Conservation (phyloP, 2,329 filamentous ascomycete genomes). For the Phyllosticta citrichinensis region DNA sequence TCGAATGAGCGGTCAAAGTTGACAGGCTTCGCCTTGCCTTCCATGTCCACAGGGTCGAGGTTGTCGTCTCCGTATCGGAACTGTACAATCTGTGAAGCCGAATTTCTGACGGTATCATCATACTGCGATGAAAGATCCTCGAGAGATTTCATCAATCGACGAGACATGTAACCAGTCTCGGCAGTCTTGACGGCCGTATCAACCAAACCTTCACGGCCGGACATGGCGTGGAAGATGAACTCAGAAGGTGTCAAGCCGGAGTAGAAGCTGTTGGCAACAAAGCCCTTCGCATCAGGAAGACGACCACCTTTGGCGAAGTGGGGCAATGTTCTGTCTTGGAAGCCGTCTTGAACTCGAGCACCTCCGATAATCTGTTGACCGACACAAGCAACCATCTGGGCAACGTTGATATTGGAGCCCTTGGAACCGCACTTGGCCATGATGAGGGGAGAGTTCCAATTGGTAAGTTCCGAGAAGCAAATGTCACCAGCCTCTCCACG, state of each 20-base stretch:
- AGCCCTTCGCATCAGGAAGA: constrained; percentile 90
- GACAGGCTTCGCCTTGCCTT: constrained; percentile 83
- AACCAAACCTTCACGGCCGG: constrained; percentile 93
- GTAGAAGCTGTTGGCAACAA: constrained; percentile 96
- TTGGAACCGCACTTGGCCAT: constrained; percentile 98
- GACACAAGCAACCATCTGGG: constrained; percentile 96
- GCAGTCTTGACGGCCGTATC: constrained; percentile 99
- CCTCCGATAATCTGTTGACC: constrained; percentile 97
- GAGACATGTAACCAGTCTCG: constrained; percentile 98
- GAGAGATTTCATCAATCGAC: constrained; percentile 92
- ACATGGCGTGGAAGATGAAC: constrained; percentile 97
- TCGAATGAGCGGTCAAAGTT: constrained; percentile 86
- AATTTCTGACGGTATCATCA: constrained; percentile 89
- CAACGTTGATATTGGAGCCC: constrained; percentile 94
- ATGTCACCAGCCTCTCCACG: constrained; percentile 83
- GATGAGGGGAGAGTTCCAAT: constrained; percentile 83
- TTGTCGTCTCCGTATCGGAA: constrained; percentile 97
- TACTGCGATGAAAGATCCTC: constrained; percentile 92
- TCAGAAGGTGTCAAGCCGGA: constrained; percentile 81
- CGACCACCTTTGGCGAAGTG: constrained; percentile 92
- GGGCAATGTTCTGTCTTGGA: constrained; percentile 87
- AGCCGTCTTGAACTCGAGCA: constrained; percentile 85
- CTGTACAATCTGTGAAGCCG: constrained; percentile 78
- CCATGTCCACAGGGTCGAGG: constrained; percentile 94
- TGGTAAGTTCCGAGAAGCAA: constrained; percentile 82